phyloP scores from a whole-genome alignment of 169 alveolate genomes.

The Cryptosporidium viatorum region DNA sequence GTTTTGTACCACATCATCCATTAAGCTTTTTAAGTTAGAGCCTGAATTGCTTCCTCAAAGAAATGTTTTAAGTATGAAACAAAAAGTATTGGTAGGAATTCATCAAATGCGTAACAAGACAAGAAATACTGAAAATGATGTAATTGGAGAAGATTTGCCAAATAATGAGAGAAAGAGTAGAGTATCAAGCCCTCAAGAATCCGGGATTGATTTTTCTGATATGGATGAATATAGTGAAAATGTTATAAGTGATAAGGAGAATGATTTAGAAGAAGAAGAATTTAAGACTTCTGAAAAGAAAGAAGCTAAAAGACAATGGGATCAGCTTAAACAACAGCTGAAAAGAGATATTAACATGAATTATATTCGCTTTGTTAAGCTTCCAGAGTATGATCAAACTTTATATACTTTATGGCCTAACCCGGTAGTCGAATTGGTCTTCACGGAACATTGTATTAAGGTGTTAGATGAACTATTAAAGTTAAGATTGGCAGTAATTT shows the following conservation, averaged over 20 bases:
- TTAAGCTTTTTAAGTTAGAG: constrained; percentile 12
- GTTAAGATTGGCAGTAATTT: constrained; percentile 23
- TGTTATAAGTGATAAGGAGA: not conserved
- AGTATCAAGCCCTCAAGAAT: not conserved
- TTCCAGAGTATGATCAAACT: constrained; percentile 65
- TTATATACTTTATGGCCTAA: constrained; percentile 50
- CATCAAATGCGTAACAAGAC: not conserved
- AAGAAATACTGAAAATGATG: not conserved
- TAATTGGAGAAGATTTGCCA: not conserved
- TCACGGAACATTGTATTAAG: constrained; percentile 23
- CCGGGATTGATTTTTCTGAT: not conserved
- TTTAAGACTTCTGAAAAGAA: not conserved
- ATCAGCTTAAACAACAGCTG: constrained; percentile 37
- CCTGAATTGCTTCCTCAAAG: constrained; percentile 42
- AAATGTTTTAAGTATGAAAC: constrained; percentile 18
- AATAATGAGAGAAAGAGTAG: not conserved
- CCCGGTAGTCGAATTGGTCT: constrained; percentile 19
- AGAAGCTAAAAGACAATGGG: constrained; percentile 54
- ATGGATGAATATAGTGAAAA: constrained; percentile 5
- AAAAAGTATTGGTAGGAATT: not conserved
- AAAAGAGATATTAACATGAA: constrained; percentile 57
- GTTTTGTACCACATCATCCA: constrained; percentile 46
- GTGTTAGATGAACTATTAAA: constrained; percentile 53
- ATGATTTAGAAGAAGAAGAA: not conserved
- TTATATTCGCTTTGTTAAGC: constrained; percentile 31